A percentile compares a stretch with the other conserved stretches of the same genome.
phyloP scores from a whole-genome alignment of 257 asterid genomes.

The Apocynum venetum region DNA sequence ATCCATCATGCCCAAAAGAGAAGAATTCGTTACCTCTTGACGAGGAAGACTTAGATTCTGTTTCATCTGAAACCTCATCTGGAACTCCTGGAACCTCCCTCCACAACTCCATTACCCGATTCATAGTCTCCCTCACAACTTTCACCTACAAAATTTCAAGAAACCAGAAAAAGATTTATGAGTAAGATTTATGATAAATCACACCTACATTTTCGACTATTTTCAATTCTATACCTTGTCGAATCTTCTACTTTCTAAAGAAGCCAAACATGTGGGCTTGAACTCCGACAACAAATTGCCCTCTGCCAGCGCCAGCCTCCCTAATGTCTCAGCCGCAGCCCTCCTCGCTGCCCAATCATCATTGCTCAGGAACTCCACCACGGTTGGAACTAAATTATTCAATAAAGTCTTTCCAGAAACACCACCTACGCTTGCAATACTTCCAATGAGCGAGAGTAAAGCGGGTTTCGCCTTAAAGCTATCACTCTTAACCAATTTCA shows the following conservation, averaged over 20 bases:
- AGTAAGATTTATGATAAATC: background rate
- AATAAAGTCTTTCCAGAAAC: slow-evolving; percentile 39
- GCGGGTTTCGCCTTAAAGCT: slow-evolving; percentile 65
- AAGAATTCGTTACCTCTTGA: slow-evolving; percentile 42
- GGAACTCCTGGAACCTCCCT: slow-evolving; percentile 41
- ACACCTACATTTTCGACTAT: background rate
- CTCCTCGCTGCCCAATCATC: slow-evolving; percentile 85
- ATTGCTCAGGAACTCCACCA: slow-evolving; percentile 56
- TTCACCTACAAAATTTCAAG: slow-evolving; percentile 51
- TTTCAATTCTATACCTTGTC: slow-evolving; percentile 51
- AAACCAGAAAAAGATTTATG: background rate
- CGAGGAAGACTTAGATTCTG: slow-evolving; percentile 38
- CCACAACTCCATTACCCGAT: slow-evolving; percentile 71
- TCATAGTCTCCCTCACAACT: slow-evolving; percentile 81
- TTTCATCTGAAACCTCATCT: slow-evolving; percentile 31
- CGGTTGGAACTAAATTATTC: slow-evolving; percentile 36
- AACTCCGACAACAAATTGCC: slow-evolving; percentile 36
- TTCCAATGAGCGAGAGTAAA: slow-evolving; percentile 45
- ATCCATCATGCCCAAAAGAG: background rate
- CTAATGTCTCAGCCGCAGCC: slow-evolving; percentile 79
- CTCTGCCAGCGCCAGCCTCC: slow-evolving; percentile 50
- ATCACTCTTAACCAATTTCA: slow-evolving; percentile 56
- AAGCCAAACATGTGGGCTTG: slow-evolving; percentile 45
- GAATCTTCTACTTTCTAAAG: slow-evolving; percentile 60
- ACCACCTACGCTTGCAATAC: slow-evolving; percentile 46